phyloP scores from a whole-genome alignment of 148 eudicot genomes.

The Cornus controversa region DNA sequence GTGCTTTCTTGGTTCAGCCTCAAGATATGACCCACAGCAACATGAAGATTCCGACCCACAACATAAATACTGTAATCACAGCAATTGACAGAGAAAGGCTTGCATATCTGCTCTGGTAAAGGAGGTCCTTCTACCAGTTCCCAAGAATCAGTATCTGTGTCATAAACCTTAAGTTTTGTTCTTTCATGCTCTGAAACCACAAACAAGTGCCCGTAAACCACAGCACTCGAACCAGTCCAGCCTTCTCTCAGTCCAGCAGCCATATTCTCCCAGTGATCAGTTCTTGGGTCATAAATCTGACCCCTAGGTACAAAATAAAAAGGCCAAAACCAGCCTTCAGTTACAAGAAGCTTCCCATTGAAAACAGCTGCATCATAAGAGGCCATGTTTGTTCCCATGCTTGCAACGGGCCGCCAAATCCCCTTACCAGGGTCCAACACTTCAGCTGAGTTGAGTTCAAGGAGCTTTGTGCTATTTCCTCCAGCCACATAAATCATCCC shows the following conservation, averaged over 20 bases:
- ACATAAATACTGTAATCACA: constrained; percentile 59
- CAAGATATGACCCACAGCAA: constrained; percentile 70
- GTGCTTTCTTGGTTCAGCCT: constrained; percentile 17
- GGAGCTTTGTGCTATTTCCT: constrained; percentile 73
- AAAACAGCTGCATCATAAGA: constrained; percentile 86
- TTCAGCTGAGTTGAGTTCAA: constrained; percentile 89
- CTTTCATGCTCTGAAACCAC: constrained; percentile 94
- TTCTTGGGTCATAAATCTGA: constrained; percentile 78
- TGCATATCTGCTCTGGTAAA: constrained; percentile 88
- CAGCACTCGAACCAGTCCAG: constrained; percentile 96
- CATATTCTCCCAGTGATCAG: constrained; percentile 79
- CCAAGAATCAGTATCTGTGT: constrained; percentile 65
- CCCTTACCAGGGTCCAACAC: constrained; percentile 66
- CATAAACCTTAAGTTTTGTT: constrained; percentile 87
- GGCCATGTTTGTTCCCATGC: constrained; percentile 80
- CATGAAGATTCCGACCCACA: constrained; percentile 79
- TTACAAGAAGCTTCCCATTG: constrained; percentile 79
- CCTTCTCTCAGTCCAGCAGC: constrained; percentile 84
- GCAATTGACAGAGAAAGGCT: constrained; percentile 78
- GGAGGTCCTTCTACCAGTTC: constrained; percentile 73
- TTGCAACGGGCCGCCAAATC: constrained; percentile 61
- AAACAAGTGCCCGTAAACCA: constrained; percentile 67
- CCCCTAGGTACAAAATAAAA: constrained; percentile 88
- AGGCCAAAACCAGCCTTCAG: constrained; percentile 99
- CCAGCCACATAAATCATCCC: constrained; percentile 91